Conservation (phyloP, 208 protist species). For the Acanthamoeba culbertsoni region DNA sequence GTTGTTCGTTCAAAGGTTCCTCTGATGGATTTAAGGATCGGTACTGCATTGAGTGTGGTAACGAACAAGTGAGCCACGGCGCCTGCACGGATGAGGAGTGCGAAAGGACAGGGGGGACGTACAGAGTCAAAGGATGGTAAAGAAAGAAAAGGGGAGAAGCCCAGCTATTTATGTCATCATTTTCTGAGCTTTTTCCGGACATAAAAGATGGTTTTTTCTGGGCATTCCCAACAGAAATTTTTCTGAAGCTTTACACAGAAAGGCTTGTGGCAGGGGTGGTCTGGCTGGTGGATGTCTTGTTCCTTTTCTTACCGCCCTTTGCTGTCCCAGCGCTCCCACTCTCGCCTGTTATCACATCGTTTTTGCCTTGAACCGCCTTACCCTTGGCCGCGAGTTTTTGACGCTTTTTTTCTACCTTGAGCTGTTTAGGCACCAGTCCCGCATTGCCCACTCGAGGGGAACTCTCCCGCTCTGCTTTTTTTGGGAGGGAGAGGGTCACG, state of each 20-base stretch:
- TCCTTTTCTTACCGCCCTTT: too few relatives aligned
- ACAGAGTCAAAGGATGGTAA: background rate
- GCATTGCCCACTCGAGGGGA: background rate
- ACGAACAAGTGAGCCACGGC: background rate
- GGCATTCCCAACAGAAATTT: too few relatives aligned
- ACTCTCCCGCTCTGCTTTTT: background rate
- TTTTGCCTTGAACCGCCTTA: too few relatives aligned
- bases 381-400: background rate
- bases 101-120: background rate
- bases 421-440: slow-evolving; percentile 34
- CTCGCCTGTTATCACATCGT: background rate
- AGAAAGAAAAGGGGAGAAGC: background rate
- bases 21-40: slow-evolving; percentile 37
- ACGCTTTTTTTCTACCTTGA: background rate
- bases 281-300: too few relatives aligned
- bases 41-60: too few relatives aligned
- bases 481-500: background rate
- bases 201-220: too few relatives aligned
- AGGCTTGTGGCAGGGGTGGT: too few relatives aligned
- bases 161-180: background rate
- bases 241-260: too few relatives aligned
- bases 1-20: slow-evolving; percentile 36
- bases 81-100: too few relatives aligned
- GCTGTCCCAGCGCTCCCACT: background rate
- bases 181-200: background rate